Base-by-base conservation (phyloP, 352 stramenopile genomes). In the Phytopythium oedochilum region DNA sequence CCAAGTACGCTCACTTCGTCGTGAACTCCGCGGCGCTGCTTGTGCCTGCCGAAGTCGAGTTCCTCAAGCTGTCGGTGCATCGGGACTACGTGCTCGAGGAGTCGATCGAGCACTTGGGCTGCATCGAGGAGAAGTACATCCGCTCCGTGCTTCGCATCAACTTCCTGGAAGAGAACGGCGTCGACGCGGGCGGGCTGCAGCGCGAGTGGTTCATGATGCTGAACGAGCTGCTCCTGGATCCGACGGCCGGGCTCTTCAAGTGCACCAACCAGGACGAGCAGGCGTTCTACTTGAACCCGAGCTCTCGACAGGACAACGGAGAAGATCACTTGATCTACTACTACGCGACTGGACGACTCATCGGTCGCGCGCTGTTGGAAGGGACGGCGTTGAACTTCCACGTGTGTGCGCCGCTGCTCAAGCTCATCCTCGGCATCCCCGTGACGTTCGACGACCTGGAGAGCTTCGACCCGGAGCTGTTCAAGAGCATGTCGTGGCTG, bases 361-460 rank as follows among this genome's bases (percentile, higher is more conserved):
- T 95, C 1, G 83, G 85, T 0, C 66, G 81, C 3, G 71, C 78
- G 23, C 60, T 91, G 28, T 53, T 92, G 2, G 97, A 99, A 61
- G 84, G 92, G 34, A 96, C 98, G 52, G 75, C 98, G 23, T 86
- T 99, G 0, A 81, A 88, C 46, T 96, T 96, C 40, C 96, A 99
- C 62, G 81, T 99, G 66, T 89, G 94, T 3, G 70, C 95, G 18
- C 91, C 97, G 28, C 68, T 99, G 36, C 97, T 99, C 66, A 99
- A 99, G 75, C 88, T 99, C 58, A 89, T 99, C 31, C 69, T 98
- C 17, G 96, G 91, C 1, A 97, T 93, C 54, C 97, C 97, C 5
- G 75, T 99, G 46, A 91, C 81, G 15, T 89, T 99, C 26, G 77
- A 89, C 22, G 96, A 99, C 71, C 68, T 99, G 7, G 85, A 97